Evolutionary conservation across 164 flowering plant genomes (phyloP).

Genomic region (Liquidambar formosana): DNA sequence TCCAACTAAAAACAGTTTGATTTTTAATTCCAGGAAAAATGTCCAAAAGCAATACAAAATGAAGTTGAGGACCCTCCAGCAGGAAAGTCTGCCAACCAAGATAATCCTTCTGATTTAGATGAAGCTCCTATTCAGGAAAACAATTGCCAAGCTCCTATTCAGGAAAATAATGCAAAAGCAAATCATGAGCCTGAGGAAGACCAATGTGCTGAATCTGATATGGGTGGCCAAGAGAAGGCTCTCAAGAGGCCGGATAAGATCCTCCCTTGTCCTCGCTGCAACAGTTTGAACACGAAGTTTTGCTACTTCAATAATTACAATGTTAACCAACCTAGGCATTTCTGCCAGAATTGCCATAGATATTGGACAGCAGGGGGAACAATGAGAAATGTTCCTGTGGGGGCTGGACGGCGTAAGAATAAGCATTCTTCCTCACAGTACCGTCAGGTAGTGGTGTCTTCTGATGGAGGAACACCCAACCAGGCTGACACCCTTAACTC

Average conservation of each 20-base stretch:
- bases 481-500: too few species aligned
- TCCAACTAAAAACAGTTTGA: too few species aligned
- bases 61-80: slow-evolving; percentile 1
- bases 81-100: slow-evolving; percentile 9
- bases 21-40: slow-evolving; percentile 11
- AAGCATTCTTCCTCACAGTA: slow-evolving; percentile 44
- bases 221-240: slow-evolving; percentile 19
- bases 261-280: slow-evolving; percentile 60
- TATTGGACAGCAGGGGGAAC: slow-evolving; percentile 68
- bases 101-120: slow-evolving; percentile 10
- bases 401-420: slow-evolving; percentile 52
- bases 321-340: slow-evolving; percentile 59
- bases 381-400: slow-evolving; percentile 54
- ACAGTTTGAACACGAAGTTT: slow-evolving; percentile 52
- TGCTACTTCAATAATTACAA: slow-evolving; percentile 61
- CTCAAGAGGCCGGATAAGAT: slow-evolving; percentile 47
- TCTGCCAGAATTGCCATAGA: slow-evolving; percentile 54
- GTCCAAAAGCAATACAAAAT: too few species aligned
- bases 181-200: slow-evolving; percentile 27
- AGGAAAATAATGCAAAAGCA: slow-evolving; percentile 3
- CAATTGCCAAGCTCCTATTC: slow-evolving; percentile 8
- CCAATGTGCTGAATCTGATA: slow-evolving; percentile 23
- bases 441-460: slow-evolving; percentile 28
- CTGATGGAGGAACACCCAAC: slow-evolving; percentile 23
- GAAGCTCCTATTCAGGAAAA: slow-evolving; percentile 22